These are phyloP conservation scores for Raphanus sativus DNA, from an alignment of 345 rosid genomes.

Conservation along the genomic window DNA sequence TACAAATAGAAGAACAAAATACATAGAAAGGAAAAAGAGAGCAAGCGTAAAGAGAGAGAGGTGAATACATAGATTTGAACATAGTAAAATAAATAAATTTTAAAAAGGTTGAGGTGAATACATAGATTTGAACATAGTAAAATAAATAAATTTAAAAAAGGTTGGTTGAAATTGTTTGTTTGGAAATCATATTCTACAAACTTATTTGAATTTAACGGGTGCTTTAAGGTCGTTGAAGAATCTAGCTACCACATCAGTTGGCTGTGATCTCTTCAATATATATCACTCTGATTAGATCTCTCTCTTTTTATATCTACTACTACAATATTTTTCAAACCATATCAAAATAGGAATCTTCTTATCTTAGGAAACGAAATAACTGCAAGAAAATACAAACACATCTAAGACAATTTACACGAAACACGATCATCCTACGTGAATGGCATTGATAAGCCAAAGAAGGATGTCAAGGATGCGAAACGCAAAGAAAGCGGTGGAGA, in stretches of 20 bases:
- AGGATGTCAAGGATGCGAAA: conserved; percentile 16
- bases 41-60: too few species aligned
- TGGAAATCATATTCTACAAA: background rate
- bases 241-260: background rate
- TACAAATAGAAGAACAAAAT: too few species aligned
- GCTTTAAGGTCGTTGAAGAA: background rate
- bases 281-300: background rate
- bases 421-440: conserved; percentile 14
- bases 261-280: background rate
- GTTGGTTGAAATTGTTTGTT: background rate
- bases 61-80: too few species aligned
- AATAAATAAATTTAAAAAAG: too few species aligned
- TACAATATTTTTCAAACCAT: background rate
- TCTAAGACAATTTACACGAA: background rate
- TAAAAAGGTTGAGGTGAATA: too few species aligned
- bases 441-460: conserved; percentile 5
- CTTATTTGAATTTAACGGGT: background rate
- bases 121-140: too few species aligned
- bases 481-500: conserved; percentile 34
- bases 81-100: too few species aligned
- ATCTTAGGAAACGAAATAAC: background rate
- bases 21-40: too few species aligned
- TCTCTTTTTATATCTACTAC: background rate
- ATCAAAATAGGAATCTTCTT: background rate
- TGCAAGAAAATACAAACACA: background rate